Base-by-base conservation (phyloP, 805 yeast species). In the Metschnikowia proteae region DNA sequence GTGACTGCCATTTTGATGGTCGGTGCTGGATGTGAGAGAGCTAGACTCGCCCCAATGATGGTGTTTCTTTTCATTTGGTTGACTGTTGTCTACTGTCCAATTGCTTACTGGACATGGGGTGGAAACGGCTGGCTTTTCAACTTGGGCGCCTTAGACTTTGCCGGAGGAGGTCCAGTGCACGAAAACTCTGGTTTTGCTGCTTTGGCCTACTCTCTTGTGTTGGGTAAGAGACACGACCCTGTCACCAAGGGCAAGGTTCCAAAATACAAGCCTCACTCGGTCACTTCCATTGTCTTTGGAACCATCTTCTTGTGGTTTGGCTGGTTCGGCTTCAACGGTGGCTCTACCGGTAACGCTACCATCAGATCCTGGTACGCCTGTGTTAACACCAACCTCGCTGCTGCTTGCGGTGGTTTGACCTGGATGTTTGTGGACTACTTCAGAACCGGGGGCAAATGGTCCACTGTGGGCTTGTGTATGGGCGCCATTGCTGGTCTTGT, bases 101-200 rank as follows among this genome's bases (percentile, higher is more conserved):
- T 86, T 67, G 99, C 98, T 13, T 86, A 85, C 73, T 92, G 98
- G 98, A 87, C 96, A 26, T 94, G 99, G 99, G 92, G 92, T 68
- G 80, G 84, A 26, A 79, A 79, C 49, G 99, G 99, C 46, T 94
- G 98, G 99, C 77, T 92, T 56, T 79, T 76, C 48, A 69, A 70
- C 41, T 76, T 92, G 47, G 98, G 97, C 56, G 84, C 91, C 33
- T 79, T 89, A 52, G 99, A 94, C 74, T 94, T 88, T 64, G 99
- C 99, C 23, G 99, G 99, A 64, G 98, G 98, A 64, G 97, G 97
- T 55, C 97, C 98, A 53, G 98, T 94, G 52, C 99, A 94, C 73
- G 88, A 88, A 73, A 74, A 90, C 59, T 87, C 96, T 33, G 99
- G 99, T 59, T 87, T 84, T 58, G 95, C 96, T 66, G 98, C 97